Percentiles rank a stretch among this genome's conserved stretches.
phyloP scores from a whole-genome alignment of 192 early-diverging fungal species.

The Endogone sp. region DNA sequence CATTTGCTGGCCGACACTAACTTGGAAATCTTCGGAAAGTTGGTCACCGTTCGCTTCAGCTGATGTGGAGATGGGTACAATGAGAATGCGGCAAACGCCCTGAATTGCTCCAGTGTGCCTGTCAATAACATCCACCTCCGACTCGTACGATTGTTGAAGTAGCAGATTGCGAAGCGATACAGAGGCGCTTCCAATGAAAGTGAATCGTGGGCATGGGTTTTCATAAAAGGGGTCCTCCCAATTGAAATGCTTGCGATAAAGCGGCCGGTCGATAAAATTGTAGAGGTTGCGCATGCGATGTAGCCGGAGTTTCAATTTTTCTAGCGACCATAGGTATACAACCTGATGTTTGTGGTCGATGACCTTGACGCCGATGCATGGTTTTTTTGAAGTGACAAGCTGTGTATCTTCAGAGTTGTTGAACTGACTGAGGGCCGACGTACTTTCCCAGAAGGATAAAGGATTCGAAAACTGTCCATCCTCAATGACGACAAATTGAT shows the following conservation, averaged over 20 bases:
- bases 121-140: conserved; percentile 36
- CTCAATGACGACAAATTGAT: conserved; percentile 78
- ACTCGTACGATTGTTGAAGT: conserved; percentile 40
- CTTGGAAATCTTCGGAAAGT: conserved; percentile 1
- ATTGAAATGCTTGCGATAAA: conserved; percentile 51
- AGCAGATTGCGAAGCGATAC: conserved; percentile 36
- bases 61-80: conserved; percentile 28
- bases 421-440: conserved; percentile 43
- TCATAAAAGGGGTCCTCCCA: conserved; percentile 61
- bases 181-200: conserved; percentile 48
- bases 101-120: conserved; percentile 37
- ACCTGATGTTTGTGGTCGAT: conserved; percentile 51
- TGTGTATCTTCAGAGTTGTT: conserved; percentile 42
- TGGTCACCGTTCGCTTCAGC: background rate
- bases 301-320: conserved; percentile 30
- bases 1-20: conserved; percentile 45
- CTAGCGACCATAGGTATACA: conserved; percentile 41
- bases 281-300: conserved; percentile 48
- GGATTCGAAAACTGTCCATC: conserved; percentile 49
- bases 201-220: conserved; percentile 44
- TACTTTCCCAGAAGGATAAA: conserved; percentile 47
- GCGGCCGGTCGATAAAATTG: conserved; percentile 50
- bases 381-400: conserved; percentile 36
- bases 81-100: conserved; percentile 34
- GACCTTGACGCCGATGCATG: conserved; percentile 50